Conservation (phyloP, 371 early-diverging fungal species). For the Mortierella sp. region DNA sequence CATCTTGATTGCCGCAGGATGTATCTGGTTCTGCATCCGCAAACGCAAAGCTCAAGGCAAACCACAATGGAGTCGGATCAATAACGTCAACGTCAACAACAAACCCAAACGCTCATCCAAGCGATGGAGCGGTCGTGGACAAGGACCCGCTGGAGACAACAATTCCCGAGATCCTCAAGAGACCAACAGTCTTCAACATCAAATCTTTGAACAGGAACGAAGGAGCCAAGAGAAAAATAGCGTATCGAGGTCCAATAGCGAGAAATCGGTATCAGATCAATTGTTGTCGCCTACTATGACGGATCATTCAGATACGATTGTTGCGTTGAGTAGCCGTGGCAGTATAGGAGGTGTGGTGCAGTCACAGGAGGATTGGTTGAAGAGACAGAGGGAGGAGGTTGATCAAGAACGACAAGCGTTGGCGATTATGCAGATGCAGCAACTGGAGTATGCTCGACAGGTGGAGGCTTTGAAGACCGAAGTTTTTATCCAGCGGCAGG, state of each 20-base stretch:
- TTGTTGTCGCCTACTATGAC: background rate
- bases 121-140: background rate
- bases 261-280: background rate
- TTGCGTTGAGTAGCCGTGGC: background rate
- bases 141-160: background rate
- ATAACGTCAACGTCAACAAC: background rate
- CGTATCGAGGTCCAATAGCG: background rate
- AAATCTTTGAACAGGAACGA: constrained; percentile 1
- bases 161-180: background rate
- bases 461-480: background rate
- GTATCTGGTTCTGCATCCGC: background rate
- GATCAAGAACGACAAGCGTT: constrained; percentile 2
- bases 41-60: background rate
- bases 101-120: constrained; percentile 1
- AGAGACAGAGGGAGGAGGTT: background rate
- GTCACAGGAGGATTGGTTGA: background rate
- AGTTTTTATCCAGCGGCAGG: background rate
- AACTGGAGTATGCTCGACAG: background rate
- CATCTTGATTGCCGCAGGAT: background rate
- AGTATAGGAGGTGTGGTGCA: background rate
- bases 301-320: background rate
- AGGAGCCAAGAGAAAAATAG: background rate
- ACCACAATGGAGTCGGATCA: background rate
- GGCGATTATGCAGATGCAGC: background rate
- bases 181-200: background rate